Base-by-base conservation (phyloP, 352 stramenopile genomes). In the Pythium vanterpoolii region DNA sequence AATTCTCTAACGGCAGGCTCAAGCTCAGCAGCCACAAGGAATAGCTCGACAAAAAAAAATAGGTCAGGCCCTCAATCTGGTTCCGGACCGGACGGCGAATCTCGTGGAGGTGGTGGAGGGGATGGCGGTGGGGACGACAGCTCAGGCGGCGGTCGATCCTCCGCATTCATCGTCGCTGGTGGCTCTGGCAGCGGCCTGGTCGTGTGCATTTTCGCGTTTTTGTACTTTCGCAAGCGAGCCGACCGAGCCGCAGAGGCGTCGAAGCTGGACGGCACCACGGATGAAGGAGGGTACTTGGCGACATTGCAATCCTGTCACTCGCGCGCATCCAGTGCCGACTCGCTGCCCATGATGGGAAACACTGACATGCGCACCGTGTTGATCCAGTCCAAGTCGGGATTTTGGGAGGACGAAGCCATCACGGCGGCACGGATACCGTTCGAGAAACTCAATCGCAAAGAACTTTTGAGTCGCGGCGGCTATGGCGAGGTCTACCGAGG, bases 401-500 rank as follows among this genome's bases (percentile, higher is more conserved):
- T 59, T 9, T 62, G 55, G 42, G 55, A 62, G 9, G 55, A 62
- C 33, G 55, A 62, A 28, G 18, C 21, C 10, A 67, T 67, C 45
- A 43, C 26, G 0, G 34, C 60, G 5, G 64, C 66, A 21, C 70
- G 77, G 5, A 77, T 87, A 58, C 77, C 77, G 23, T 68, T 74
- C 28, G 63, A 84, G 0, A 64, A 83, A 47, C 63, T 87, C 30
- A 59, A 60, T 5, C 69, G 73, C 28, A 46, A 72, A 23, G 57
- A 70, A 36, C 64, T 83, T 9, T 59, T 87, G 42, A 76, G 72
- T 16, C 68, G 73, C 9, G 77, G 77, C 5, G 77, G 74, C 39
- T 84, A 81, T 38, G 77, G 77, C 4, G 61, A 79, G 56, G 77
- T 87, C 5, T 84, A 77, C 47, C 42, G 65, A 33, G 77, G 68